Conservation (phyloP, 305 asterid species). For the Coffea humblotiana region DNA sequence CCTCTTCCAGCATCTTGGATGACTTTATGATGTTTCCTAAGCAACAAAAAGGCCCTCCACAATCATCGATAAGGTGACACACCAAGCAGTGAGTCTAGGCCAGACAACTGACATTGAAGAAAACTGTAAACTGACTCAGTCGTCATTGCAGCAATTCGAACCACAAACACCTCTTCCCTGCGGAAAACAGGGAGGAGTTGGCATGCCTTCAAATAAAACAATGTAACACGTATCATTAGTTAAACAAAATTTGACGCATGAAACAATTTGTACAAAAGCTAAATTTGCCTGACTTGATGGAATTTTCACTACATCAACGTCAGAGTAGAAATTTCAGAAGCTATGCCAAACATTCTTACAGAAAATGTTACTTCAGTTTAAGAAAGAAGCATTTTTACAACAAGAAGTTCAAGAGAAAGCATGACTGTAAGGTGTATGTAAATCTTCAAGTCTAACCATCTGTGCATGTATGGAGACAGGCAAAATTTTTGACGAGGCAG, state of each 20-base stretch:
- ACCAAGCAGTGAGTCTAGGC: conserved; percentile 71
- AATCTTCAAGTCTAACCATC: background rate
- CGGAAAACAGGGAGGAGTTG: background rate
- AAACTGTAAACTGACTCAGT: conserved; percentile 81
- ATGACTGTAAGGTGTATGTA: background rate
- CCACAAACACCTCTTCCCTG: conserved; percentile 39
- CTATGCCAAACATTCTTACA: background rate
- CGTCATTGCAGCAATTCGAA: conserved; percentile 55
- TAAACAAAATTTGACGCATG: background rate
- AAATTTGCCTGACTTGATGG: background rate
- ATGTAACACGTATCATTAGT: background rate
- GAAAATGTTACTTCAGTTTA: background rate
- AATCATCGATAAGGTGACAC: conserved; percentile 55
- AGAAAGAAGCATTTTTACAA: background rate
- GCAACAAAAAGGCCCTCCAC: background rate
- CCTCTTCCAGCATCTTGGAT: background rate
- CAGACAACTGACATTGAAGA: conserved; percentile 63
- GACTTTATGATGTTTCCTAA: background rate
- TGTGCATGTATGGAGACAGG: background rate
- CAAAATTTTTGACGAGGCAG: background rate
- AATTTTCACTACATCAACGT: background rate
- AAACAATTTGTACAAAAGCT: too few species aligned
- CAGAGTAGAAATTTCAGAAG: background rate
- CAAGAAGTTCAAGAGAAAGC: background rate
- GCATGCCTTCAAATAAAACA: background rate